Evolutionary conservation across 345 rosid species (phyloP).

Genomic region (Lepidium didymum): DNA sequence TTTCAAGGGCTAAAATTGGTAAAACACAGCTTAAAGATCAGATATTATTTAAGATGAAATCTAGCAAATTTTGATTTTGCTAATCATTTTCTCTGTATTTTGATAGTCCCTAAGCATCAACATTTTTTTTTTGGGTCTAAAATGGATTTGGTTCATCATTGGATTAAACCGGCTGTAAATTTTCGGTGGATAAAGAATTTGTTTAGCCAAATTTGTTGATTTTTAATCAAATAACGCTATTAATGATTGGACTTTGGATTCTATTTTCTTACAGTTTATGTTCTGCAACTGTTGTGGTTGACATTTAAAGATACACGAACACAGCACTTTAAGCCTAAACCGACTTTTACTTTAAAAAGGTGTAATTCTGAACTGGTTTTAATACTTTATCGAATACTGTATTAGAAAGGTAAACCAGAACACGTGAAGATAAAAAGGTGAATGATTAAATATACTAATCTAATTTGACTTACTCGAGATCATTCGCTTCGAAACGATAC

Average conservation of each 20-base stretch:
- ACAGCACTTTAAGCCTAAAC: slow-evolving; percentile 4
- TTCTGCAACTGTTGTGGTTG: slow-evolving; percentile 8
- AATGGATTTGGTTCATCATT: background rate
- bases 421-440: slow-evolving; percentile 12
- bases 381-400: slow-evolving; percentile 1
- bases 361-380: background rate
- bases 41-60: background rate
- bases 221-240: slow-evolving; percentile 1
- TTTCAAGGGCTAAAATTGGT: background rate
- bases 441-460: background rate
- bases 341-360: slow-evolving; percentile 14
- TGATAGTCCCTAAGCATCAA: background rate
- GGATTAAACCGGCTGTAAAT: slow-evolving; percentile 8
- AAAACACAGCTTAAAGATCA: background rate
- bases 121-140: background rate
- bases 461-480: slow-evolving; percentile 9
- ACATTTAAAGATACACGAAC: slow-evolving; percentile 24
- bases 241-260: slow-evolving; percentile 9
- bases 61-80: background rate
- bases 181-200: slow-evolving; percentile 2
- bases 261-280: background rate
- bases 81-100: background rate
- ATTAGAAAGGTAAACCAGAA: slow-evolving; percentile 13
- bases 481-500: background rate
- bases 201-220: background rate